Evolutionary conservation across 75 land plant species (phyloP), one percentile per base, ranked within the genome.

Genomic region (Picea glauca): DNA sequence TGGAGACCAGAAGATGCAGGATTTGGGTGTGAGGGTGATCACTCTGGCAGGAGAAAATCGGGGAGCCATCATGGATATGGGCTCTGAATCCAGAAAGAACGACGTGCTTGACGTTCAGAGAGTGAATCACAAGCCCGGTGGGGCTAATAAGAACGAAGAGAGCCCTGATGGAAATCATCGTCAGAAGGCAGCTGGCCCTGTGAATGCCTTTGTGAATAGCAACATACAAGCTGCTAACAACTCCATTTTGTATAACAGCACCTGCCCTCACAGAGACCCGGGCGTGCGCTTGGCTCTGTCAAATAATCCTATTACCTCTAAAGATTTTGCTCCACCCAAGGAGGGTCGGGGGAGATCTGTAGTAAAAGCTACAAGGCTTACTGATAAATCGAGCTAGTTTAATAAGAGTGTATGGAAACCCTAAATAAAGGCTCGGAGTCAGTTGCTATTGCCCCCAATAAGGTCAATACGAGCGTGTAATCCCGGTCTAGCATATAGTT

Each of bases 171-270:
- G 35, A 26, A 72, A 58, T 58, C 73, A 5, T 21, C 70, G 58
- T 66, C 43, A 74, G 12, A 40, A 30, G 33, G 76, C 59, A 26
- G 59, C 76, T 40, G 18, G 59, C 32, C 58, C 76, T 57, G 60
- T 57, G 3, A 30, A 23, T 14, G 60, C 60, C 26, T 74, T 2
- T 57, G 76, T 84, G 13, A 89, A 89, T 78, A 86, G 78, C 76
- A 89, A 87, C 60, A 23, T 63, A 3, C 91, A 87, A 61, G 66
- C 81, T 66, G 74, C 83, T 46, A 87, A 87, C 60, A 89, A 89
- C 63, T 89, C 91, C 30, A 77, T 89, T 46, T 4, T 84, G 31
- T 62, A 78, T 67, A 23, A 84, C 50, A 76, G 82, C 56, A 82
- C 88, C 1, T 74, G 87, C 43, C 62, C 74, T 15, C 79, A 82